Conservation (phyloP, 305 asterid genomes). For the Rubia peregrina region DNA sequence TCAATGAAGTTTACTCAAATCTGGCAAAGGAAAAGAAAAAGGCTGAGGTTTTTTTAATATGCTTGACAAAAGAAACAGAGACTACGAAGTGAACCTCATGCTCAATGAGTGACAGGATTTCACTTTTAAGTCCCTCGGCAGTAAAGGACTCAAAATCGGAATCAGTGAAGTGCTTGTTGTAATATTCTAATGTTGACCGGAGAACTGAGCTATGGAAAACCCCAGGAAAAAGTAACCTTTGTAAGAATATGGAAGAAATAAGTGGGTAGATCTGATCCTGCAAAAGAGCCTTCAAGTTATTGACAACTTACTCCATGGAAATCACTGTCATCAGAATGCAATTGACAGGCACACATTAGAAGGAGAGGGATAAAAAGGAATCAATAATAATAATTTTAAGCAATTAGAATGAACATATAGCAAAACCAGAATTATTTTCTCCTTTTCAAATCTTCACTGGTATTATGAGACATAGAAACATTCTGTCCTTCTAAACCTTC, state of each 20-base stretch:
- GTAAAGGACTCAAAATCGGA: conserved; percentile 72
- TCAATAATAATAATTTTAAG: not conserved
- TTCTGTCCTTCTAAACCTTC: not conserved
- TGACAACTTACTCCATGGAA: not conserved
- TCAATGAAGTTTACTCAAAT: conserved; percentile 7
- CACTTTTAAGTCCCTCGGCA: conserved; percentile 75
- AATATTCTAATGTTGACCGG: conserved; percentile 65
- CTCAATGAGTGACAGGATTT: conserved; percentile 68
- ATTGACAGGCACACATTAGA: not conserved
- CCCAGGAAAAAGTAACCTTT: conserved; percentile 83
- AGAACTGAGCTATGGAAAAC: conserved; percentile 61
- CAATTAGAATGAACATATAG: not conserved
- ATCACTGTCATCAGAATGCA: not conserved
- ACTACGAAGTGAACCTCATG: conserved; percentile 46
- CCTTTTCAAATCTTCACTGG: not conserved
- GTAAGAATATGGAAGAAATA: conserved; percentile 74
- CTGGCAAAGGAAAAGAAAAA: not conserved
- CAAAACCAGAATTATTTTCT: not conserved
- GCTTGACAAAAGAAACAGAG: conserved; percentile 13
- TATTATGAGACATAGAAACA: not conserved
- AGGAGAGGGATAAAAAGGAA: not conserved
- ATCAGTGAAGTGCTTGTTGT: conserved; percentile 68
- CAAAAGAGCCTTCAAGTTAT: conserved; percentile 16
- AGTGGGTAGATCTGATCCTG: conserved; percentile 85
- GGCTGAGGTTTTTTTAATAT: conserved; percentile 1